A percentile compares a stretch with the other conserved stretches of the same genome.
Evolutionary conservation across 2,329 filamentous ascomycete genomes (phyloP).

Genomic region (Annulohypoxylon truncatum): DNA sequence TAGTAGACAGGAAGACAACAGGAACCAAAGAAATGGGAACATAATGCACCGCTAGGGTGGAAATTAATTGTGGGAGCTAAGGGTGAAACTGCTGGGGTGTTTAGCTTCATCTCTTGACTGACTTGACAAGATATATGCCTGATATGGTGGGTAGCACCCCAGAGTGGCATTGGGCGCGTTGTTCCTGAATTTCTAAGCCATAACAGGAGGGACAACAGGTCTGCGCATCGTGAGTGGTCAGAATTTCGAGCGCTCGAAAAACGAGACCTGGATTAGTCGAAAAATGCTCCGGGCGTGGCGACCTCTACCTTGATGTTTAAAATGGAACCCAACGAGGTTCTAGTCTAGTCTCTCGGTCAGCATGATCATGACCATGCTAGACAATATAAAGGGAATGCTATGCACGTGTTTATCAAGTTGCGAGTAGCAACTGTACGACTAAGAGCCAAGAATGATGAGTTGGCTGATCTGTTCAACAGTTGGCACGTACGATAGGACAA

Average conservation of each 20-base stretch:
- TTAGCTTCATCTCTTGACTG: slow-evolving; percentile 2
- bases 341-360: neutral
- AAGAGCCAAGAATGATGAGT: slow-evolving; percentile 18
- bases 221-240: slow-evolving; percentile 27
- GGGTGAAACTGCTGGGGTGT: slow-evolving; percentile 39
- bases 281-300: slow-evolving; percentile 21
- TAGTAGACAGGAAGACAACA: neutral
- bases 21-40: slow-evolving; percentile 37
- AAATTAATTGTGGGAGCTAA: slow-evolving; percentile 41
- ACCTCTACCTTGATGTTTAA: neutral
- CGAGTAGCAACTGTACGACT: slow-evolving; percentile 2
- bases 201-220: slow-evolving; percentile 23
- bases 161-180: slow-evolving; percentile 36
- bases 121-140: slow-evolving; percentile 14
- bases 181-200: slow-evolving; percentile 36
- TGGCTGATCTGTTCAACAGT: slow-evolving; percentile 16
- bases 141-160: slow-evolving; percentile 23
- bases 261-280: slow-evolving; percentile 3
- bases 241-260: slow-evolving; percentile 4
- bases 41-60: slow-evolving; percentile 30
- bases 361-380: neutral
- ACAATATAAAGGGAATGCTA: neutral
- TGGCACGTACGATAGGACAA: slow-evolving; percentile 11
- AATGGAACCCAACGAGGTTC: neutral
- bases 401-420: neutral